A percentile compares a stretch with the other conserved stretches of the same genome.
phyloP scores from a whole-genome alignment of 1,284 basidiomycete genomes.

The Golubevia pallescens region DNA sequence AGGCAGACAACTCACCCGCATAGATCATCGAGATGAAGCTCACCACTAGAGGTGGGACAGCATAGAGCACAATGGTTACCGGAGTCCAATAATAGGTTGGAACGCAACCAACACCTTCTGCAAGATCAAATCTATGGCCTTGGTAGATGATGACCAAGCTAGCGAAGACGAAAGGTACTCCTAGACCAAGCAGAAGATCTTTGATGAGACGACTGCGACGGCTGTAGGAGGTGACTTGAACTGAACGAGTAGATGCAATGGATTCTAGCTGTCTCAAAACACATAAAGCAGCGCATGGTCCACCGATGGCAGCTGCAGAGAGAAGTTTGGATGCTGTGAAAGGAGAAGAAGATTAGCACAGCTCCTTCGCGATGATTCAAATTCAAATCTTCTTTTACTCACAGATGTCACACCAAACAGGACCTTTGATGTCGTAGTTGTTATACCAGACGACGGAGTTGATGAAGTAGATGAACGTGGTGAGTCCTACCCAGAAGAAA shows the following conservation, averaged over 20 bases:
- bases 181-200: not conserved
- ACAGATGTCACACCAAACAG: conserved; percentile 22
- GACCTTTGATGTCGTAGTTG: conserved; percentile 8
- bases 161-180: conserved; percentile 9
- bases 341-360: too few species aligned
- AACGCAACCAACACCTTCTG: conserved; percentile 14
- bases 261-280: conserved; percentile 10
- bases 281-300: conserved; percentile 7
- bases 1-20: conserved; percentile 7
- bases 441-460: conserved; percentile 16
- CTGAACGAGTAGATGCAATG: conserved; percentile 9
- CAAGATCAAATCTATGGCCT: conserved; percentile 17
- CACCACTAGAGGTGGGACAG: conserved; percentile 5
- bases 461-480: conserved; percentile 9
- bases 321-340: not conserved
- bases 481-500: not conserved
- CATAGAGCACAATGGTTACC: conserved; percentile 12
- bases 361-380: too few species aligned
- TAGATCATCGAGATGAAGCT: conserved; percentile 10
- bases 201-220: not conserved
- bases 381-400: not conserved
- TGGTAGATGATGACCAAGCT: conserved; percentile 10
- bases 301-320: conserved; percentile 7
- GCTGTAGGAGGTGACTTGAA: not conserved
- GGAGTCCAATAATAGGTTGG: conserved; percentile 13